Conservation (phyloP, 2,329 filamentous ascomycete genomes). For the Fusarium sp. region DNA sequence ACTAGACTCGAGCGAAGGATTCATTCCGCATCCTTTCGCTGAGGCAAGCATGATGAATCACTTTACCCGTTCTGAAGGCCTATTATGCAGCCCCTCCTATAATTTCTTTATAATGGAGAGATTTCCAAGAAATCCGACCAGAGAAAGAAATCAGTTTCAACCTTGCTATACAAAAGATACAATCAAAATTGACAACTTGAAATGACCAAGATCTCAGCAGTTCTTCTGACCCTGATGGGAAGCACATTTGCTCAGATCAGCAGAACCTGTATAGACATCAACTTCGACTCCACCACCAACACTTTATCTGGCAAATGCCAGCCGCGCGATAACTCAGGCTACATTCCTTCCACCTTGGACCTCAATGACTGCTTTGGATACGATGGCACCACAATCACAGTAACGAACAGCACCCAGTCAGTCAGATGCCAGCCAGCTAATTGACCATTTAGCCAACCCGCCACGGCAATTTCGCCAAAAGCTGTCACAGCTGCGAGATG, state of each 20-base stretch:
- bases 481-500: background rate
- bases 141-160: no score
- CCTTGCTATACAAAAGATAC: no score
- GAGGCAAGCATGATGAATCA: background rate
- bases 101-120: no score
- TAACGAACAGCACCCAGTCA: background rate
- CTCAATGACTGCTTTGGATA: constrained; percentile 24
- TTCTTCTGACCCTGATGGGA: background rate
- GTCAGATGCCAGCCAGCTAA: no score
- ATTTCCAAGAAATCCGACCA: background rate
- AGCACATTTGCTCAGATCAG: background rate
- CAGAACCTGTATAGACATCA: constrained; percentile 9
- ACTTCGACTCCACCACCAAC: constrained; percentile 3
- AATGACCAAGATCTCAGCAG: no score
- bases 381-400: background rate
- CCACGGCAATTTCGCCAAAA: background rate
- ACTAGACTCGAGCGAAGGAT: background rate
- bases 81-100: background rate
- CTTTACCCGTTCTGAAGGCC: background rate
- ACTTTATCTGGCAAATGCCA: background rate
- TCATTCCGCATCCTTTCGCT: background rate
- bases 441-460: background rate
- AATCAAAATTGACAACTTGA: no score
- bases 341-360: background rate
- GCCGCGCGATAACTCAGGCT: constrained; percentile 13